Conservation (phyloP, 1,284 basidiomycete genomes). For the Uromyces viciae-fabae region DNA sequence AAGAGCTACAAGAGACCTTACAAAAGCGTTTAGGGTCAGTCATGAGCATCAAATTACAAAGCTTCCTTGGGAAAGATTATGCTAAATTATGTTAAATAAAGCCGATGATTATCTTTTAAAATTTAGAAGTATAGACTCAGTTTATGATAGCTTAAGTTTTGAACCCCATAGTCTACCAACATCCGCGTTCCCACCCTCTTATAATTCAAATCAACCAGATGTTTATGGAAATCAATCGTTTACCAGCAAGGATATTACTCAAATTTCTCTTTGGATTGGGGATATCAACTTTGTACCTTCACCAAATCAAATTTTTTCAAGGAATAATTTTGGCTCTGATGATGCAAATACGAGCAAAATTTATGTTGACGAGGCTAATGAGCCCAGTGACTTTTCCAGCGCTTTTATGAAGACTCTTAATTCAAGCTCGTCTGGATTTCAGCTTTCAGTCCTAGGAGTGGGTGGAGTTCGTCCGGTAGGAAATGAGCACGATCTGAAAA, state of each 20-base stretch:
- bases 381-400: not conserved
- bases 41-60: too few relatives aligned
- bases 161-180: slow-evolving; percentile 13
- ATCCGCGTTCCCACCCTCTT: slow-evolving; percentile 30
- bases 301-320: not conserved
- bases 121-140: slow-evolving; percentile 1
- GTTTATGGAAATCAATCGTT: slow-evolving; percentile 2
- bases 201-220: slow-evolving; percentile 6
- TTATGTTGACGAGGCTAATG: not conserved
- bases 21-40: slow-evolving; percentile 26
- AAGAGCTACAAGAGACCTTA: slow-evolving; percentile 14
- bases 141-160: slow-evolving; percentile 11
- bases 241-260: slow-evolving; percentile 4
- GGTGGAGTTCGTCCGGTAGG: slow-evolving; percentile 29
- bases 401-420: slow-evolving; percentile 2
- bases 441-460: slow-evolving; percentile 25
- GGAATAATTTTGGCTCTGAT: not conserved
- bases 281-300: slow-evolving; percentile 28
- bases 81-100: not conserved
- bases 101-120: too few relatives aligned
- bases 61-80: not conserved
- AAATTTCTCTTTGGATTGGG: slow-evolving; percentile 22
- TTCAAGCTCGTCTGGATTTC: slow-evolving; percentile 13
- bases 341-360: not conserved
- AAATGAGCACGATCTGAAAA: not conserved